These are phyloP conservation scores for Globisporangium solare DNA, from an alignment of 352 stramenopile genomes.

Conservation along the genomic window DNA sequence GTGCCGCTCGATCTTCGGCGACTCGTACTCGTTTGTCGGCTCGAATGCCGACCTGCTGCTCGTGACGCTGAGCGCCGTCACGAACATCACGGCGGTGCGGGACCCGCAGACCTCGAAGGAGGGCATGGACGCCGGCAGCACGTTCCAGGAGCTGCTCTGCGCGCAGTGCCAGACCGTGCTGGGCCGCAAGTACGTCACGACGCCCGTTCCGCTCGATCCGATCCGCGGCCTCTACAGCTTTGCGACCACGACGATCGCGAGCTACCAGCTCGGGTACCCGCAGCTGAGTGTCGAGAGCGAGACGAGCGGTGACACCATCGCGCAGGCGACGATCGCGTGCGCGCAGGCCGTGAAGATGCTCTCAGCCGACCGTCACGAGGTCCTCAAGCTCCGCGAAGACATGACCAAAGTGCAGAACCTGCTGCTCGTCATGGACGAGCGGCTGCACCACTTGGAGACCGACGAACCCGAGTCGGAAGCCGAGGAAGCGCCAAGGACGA, in stretches of 20 bases:
- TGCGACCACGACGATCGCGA: constrained; percentile 62
- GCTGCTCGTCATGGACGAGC: constrained; percentile 69
- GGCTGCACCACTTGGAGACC: constrained; percentile 45
- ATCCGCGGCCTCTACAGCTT: constrained; percentile 75
- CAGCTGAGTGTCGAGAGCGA: constrained; percentile 18
- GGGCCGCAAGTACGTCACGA: constrained; percentile 74
- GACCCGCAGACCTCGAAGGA: constrained; percentile 51
- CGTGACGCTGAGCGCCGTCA: constrained; percentile 68
- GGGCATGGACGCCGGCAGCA: constrained; percentile 51
- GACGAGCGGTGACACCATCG: constrained; percentile 23
- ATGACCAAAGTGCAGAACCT: constrained; percentile 78
- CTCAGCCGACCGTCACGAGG: constrained; percentile 40
- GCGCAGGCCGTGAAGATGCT: constrained; percentile 32
- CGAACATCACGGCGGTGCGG: constrained; percentile 43
- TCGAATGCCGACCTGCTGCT: constrained; percentile 72
- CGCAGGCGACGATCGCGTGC: constrained; percentile 24
- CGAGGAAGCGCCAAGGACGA: constrained; percentile 5
- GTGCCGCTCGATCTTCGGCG: constrained; percentile 77
- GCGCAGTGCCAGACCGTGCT: constrained; percentile 78
- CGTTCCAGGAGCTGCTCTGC: constrained; percentile 75
- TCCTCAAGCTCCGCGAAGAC: constrained; percentile 52
- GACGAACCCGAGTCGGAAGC: constrained; percentile 42
- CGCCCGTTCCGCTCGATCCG: constrained; percentile 46
- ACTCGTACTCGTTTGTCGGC: constrained; percentile 78
- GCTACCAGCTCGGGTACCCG: constrained; percentile 75